phyloP scores from a whole-genome alignment of 176 grass and related monocot genomes.

The Avena atlantica region DNA sequence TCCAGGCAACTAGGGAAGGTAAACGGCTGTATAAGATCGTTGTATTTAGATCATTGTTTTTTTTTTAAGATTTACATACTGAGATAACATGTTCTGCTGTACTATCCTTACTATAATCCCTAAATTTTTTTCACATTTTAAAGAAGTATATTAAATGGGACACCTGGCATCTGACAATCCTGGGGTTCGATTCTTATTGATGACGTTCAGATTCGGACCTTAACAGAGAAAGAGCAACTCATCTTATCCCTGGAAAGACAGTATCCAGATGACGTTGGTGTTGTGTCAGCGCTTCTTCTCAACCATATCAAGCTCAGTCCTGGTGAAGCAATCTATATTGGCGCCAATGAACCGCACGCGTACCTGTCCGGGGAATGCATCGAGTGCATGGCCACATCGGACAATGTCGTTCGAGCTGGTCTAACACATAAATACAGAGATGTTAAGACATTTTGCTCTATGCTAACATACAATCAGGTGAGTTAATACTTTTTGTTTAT shows the following conservation, averaged over 20 bases:
- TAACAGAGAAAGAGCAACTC: slow-evolving; percentile 79
- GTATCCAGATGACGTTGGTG: slow-evolving; percentile 81
- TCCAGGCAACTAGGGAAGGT: not conserved
- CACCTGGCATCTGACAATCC: not conserved
- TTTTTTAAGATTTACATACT: not conserved
- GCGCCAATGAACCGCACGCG: slow-evolving; percentile 82
- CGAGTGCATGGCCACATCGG: slow-evolving; percentile 89
- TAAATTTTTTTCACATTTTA: too few species aligned
- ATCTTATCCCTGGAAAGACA: slow-evolving; percentile 64
- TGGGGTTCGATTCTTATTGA: not conserved
- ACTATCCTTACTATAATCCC: too few species aligned
- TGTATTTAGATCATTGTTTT: not conserved
- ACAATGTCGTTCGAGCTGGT: slow-evolving; percentile 89
- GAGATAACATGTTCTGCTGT: not conserved
- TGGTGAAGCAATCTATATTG: slow-evolving; percentile 84
- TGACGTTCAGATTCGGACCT: slow-evolving; percentile 63
- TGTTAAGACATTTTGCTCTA: slow-evolving; percentile 86
- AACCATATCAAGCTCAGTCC: slow-evolving; percentile 84
- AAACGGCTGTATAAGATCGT: not conserved
- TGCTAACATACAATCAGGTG: slow-evolving; percentile 93
- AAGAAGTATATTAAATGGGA: not conserved
- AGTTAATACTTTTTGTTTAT: too few species aligned
- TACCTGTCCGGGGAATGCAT: slow-evolving; percentile 91
- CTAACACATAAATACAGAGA: slow-evolving; percentile 87
- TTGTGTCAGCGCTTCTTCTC: slow-evolving; percentile 72